phyloP scores from a whole-genome alignment of 208 protist genomes.

The Trypanosoma conorhini region DNA sequence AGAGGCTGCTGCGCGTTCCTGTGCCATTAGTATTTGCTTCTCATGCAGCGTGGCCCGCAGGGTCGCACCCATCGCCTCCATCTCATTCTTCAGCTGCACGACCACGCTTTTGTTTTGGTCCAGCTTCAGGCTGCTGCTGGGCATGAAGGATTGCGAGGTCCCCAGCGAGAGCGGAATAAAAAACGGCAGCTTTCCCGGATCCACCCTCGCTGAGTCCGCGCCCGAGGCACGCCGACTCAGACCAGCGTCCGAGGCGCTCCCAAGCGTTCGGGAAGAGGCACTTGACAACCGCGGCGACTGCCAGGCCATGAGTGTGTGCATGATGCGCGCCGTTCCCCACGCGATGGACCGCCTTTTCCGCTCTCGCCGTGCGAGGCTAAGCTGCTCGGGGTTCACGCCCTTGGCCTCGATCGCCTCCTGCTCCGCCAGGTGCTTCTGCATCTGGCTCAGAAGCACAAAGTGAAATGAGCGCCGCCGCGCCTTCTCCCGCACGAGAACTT shows the following conservation, averaged over 20 bases:
- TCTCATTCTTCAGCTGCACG: slow-evolving; percentile 30
- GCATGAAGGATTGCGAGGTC: not conserved
- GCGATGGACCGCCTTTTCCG: slow-evolving; percentile 39
- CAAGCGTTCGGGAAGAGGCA: not conserved
- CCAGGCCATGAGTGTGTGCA: slow-evolving; percentile 84
- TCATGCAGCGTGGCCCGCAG: slow-evolving; percentile 48
- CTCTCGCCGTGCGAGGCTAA: slow-evolving; percentile 38
- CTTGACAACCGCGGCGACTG: slow-evolving; percentile 21
- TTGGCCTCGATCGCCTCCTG: not conserved
- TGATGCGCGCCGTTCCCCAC: slow-evolving; percentile 67
- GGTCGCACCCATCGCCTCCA: slow-evolving; percentile 32
- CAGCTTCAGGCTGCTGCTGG: not conserved
- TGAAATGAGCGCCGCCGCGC: slow-evolving; percentile 1
- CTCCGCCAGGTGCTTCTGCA: not conserved
- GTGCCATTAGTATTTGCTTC: slow-evolving; percentile 33
- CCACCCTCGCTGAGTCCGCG: not conserved
- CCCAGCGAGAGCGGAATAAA: slow-evolving; percentile 19
- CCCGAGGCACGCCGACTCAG: not conserved
- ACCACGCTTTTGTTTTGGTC: not conserved
- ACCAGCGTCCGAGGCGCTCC: not conserved
- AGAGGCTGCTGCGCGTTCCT: slow-evolving; percentile 1
- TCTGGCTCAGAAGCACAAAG: slow-evolving; percentile 12
- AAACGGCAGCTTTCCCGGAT: not conserved
- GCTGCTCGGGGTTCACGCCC: not conserved
- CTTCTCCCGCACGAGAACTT: slow-evolving; percentile 30